Conservation (phyloP, 192 early-diverging fungal genomes). For the Podila clonocystis region DNA sequence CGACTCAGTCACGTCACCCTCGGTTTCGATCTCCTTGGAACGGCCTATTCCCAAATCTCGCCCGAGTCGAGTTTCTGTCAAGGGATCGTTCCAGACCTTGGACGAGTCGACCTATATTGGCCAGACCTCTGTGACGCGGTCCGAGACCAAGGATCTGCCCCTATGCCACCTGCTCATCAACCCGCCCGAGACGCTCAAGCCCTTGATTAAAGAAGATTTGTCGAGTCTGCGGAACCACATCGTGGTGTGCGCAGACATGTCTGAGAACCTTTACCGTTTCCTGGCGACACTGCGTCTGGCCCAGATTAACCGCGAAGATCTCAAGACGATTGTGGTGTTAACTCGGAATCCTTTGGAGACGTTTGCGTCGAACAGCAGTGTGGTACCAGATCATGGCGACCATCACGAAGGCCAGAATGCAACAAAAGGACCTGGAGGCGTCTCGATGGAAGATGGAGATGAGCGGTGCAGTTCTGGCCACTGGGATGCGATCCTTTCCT, state of each 20-base stretch:
- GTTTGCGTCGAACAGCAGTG: not conserved
- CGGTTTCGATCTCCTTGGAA: not conserved
- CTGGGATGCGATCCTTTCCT: slow-evolving; percentile 51
- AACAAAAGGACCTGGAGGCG: not conserved
- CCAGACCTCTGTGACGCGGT: slow-evolving; percentile 25
- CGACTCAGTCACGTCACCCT: not conserved
- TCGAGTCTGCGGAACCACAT: slow-evolving; percentile 48
- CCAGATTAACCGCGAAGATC: slow-evolving; percentile 46
- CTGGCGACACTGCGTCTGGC: slow-evolving; percentile 49
- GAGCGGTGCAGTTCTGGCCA: slow-evolving; percentile 1
- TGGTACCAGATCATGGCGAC: slow-evolving; percentile 2
- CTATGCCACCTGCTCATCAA: slow-evolving; percentile 41
- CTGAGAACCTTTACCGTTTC: slow-evolving; percentile 45
- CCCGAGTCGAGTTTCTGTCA: not conserved
- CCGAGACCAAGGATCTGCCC: slow-evolving; percentile 38
- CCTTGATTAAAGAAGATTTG: slow-evolving; percentile 24
- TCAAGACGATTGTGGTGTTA: slow-evolving; percentile 61
- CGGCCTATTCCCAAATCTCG: not conserved
- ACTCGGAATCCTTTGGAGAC: slow-evolving; percentile 29
- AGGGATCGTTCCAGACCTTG: slow-evolving; percentile 9
- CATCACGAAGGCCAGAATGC: not conserved
- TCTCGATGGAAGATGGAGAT: not conserved
- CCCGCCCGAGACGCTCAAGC: slow-evolving; percentile 21
- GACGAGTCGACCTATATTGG: slow-evolving; percentile 39
- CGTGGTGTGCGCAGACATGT: slow-evolving; percentile 55